Evolutionary conservation across 352 stramenopile species (phyloP), one percentile per base, ranked within the genome.

Genomic region (Blastocystis sp.): DNA sequence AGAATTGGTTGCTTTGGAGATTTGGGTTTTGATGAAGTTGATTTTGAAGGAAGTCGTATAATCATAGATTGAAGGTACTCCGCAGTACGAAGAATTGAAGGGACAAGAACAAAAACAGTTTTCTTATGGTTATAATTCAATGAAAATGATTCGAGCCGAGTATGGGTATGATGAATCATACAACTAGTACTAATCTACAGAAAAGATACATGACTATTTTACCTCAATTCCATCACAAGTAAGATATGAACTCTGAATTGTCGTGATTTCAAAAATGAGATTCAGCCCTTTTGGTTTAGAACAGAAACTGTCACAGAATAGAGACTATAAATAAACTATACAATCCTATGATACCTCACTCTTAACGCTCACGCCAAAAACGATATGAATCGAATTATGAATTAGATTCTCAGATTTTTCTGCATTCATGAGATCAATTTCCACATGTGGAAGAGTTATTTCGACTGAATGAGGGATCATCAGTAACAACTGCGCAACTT

Each of bases 61-160:
- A 68, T 2, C 47, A 85, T 65, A 20, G 73, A 85, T 24, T 66
- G 73, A 24, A 85, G 30, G 50, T 85, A 85, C n/a, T 85, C 73
- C 0, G 47, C 34, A 39, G 73, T 85, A 3, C 47, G 73, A 20
- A 85, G 39, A 24, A 85, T 64, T 2, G 73, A 85, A 3, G 73
- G 73, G 30, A 39, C 43, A 2, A 68, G 53, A 39, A 24, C 63
- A 6, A 85, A 30, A 37, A 30, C 30, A 3, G 73, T 85, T 13
- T 54, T 50, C 26, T 66, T 85, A 41, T 85, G 73, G 26, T 45
- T 85, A 34, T 85, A 85, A 24, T 39, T 20, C 9, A 85, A 9
- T 9, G 50, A 68, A 0, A 85, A 24, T 34, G 43, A 66, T 37
- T 85, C 73, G n/a, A 85, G 53, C 1, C 26, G 45, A n/a, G 53